A percentile compares a stretch with the other conserved stretches of the same genome.
These are phyloP conservation scores for Syzygium syzygioides DNA, from an alignment of 441 rosid genomes.

Conservation along the genomic window DNA sequence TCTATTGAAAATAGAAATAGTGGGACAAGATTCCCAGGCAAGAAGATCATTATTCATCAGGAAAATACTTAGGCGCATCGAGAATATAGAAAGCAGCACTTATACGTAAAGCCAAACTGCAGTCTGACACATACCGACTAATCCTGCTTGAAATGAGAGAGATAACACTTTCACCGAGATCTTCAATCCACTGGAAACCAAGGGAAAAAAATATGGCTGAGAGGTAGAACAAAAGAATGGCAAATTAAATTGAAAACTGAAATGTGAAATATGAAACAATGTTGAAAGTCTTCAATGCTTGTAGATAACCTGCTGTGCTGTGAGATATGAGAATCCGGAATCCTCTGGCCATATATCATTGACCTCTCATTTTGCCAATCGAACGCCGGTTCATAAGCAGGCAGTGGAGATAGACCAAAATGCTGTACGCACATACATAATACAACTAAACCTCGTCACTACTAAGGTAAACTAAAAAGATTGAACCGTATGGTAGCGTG, in stretches of 20 bases:
- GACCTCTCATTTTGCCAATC: conserved; percentile 99
- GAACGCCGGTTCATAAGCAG: conserved; percentile 98
- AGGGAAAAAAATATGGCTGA: conserved; percentile 3
- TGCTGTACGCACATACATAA: conserved; percentile 46
- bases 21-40: conserved; percentile 16
- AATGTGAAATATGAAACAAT: neutral
- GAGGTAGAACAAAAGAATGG: neutral
- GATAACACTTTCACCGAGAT: conserved; percentile 84
- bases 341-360: conserved; percentile 90
- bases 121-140: conserved; percentile 60
- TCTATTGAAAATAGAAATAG: conserved; percentile 42
- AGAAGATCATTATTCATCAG: conserved; percentile 5
- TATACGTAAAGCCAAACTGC: neutral
- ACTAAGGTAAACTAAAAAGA: neutral
- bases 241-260: neutral
- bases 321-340: conserved; percentile 64
- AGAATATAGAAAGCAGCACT: neutral
- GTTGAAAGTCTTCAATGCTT: neutral
- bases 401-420: conserved; percentile 91
- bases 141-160: conserved; percentile 84
- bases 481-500: neutral
- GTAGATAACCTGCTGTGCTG: conserved; percentile 57
- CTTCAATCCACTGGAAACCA: conserved; percentile 71
- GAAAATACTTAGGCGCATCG: neutral
- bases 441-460: neutral